These are phyloP conservation scores for Amanita thiersii DNA, from an alignment of 768 basidiomycete genomes.

Conservation along the genomic window DNA sequence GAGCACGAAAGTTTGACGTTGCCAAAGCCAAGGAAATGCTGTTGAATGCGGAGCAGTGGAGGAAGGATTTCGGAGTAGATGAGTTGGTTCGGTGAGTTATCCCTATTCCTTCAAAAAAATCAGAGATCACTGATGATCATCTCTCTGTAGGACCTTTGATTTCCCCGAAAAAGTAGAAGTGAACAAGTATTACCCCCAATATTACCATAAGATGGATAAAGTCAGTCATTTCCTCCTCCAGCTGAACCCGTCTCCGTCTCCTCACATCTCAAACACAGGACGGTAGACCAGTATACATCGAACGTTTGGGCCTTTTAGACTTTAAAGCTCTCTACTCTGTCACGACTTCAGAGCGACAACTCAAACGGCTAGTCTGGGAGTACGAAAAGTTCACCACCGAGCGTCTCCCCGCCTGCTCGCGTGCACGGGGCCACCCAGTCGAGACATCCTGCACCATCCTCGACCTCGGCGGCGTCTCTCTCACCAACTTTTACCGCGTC, in stretches of 20 bases:
- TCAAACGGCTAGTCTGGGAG: slow-evolving; percentile 83
- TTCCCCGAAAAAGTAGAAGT: slow-evolving; percentile 80
- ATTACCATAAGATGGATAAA: slow-evolving; percentile 94
- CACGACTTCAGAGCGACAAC: slow-evolving; percentile 82
- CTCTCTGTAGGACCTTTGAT: slow-evolving; percentile 60
- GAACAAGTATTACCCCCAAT: slow-evolving; percentile 92
- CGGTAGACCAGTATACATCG: slow-evolving; percentile 92
- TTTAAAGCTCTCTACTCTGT: slow-evolving; percentile 71
- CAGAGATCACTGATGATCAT: slow-evolving; percentile 6
- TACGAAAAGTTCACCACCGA: slow-evolving; percentile 84
- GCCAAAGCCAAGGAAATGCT: slow-evolving; percentile 80
- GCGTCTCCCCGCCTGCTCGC: slow-evolving; percentile 76
- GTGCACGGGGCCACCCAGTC: slow-evolving; percentile 71
- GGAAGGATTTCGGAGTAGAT: slow-evolving; percentile 77
- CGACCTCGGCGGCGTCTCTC: slow-evolving; percentile 66
- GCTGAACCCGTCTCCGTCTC: not conserved
- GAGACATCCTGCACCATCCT: slow-evolving; percentile 98
- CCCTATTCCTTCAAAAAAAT: not conserved
- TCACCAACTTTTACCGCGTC: slow-evolving; percentile 82
- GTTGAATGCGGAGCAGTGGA: slow-evolving; percentile 77
- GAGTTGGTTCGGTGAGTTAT: slow-evolving; percentile 55
- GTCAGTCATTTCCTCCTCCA: slow-evolving; percentile 28
- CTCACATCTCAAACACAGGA: slow-evolving; percentile 42
- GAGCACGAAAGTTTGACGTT: slow-evolving; percentile 91
- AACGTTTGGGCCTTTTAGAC: slow-evolving; percentile 87